Base-by-base conservation (phyloP, 192 early-diverging fungal species). In the Allomyces javanicus region DNA sequence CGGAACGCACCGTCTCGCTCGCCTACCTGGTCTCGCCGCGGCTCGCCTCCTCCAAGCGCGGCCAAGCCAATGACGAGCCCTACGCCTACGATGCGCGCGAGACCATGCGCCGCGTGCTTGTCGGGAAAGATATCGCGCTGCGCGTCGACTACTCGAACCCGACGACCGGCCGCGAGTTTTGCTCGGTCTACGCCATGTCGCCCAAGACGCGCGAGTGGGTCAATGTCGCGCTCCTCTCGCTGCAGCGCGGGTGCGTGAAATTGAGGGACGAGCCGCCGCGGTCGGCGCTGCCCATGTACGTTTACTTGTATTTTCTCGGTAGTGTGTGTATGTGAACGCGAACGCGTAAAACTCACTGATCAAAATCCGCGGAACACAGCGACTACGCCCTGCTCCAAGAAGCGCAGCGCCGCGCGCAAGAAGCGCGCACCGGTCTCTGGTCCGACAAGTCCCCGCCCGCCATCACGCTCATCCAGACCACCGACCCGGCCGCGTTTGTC, bases 91-190 rank as follows among this genome's bases (percentile, higher is more conserved):
- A 88, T 66, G 81, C 93, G 25, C 87, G 94, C 45, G 91, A 99
- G 72, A 94, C 77, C 72, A 78, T 97, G 69, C 89, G 96, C 63
- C 82, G 82, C 65, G 75, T 90, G 5, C 67, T 92, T 10, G 87
- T 93, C 17, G 94, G 94, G 10, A 95, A 95, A 72, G 86, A 93
- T 64, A 87, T 97, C 44, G 73, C 77, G 63, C 94, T 92, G 79
- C 68, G 72, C 10, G 77, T 87, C 62, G 82, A 86, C 27, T 78
- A 76, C 71, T 77, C 79, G 64, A 73, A 70, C 33, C 64, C 70
- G 55, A 64, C 61, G 1, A 66, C 68, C 67, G 74, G 71, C 3
- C 81, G 87, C 68, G 88, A 90, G 68, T 88, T 83, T 68, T 86
- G 86, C 24, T 74, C 75, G 23, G 64, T 80, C 10, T 72, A 66